Evolutionary conservation across 2,329 filamentous ascomycete species (phyloP).

Genomic region (Penicillium sumatraense): DNA sequence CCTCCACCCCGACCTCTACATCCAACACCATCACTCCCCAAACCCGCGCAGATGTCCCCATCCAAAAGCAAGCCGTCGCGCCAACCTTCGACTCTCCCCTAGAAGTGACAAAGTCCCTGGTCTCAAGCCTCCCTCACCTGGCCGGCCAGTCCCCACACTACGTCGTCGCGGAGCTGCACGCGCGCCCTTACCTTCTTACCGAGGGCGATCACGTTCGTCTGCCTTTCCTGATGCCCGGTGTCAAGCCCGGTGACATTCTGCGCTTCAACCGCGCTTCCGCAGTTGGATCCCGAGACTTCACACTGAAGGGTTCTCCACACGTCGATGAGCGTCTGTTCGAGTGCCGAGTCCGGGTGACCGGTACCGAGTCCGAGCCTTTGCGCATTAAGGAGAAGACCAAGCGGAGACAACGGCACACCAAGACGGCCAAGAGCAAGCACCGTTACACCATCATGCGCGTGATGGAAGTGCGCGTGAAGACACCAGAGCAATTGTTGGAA

Average conservation of each 20-base stretch:
- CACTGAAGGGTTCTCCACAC: slow-evolving; percentile 79
- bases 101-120: slow-evolving; percentile 47
- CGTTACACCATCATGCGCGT: slow-evolving; percentile 84
- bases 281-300: slow-evolving; percentile 87
- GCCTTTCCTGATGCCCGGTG: slow-evolving; percentile 77
- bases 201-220: slow-evolving; percentile 75
- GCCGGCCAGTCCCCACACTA: slow-evolving; percentile 52
- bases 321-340: slow-evolving; percentile 83
- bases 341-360: slow-evolving; percentile 83
- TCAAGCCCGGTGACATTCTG: slow-evolving; percentile 80
- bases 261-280: slow-evolving; percentile 83
- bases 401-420: slow-evolving; percentile 69
- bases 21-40: slow-evolving; percentile 21
- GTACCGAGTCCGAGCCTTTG: slow-evolving; percentile 79
- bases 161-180: slow-evolving; percentile 53
- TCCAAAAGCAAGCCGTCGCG: slow-evolving; percentile 40
- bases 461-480: slow-evolving; percentile 74
- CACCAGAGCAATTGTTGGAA: slow-evolving; percentile 56
- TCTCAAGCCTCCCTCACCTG: slow-evolving; percentile 50
- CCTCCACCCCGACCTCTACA: slow-evolving; percentile 14
- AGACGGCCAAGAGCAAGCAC: slow-evolving; percentile 86
- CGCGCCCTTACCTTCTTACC: slow-evolving; percentile 55
- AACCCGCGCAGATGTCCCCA: slow-evolving; percentile 32
- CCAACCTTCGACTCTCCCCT: slow-evolving; percentile 44
- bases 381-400: slow-evolving; percentile 81